Evolutionary conservation across 495 filamentous ascomycete species (phyloP).

Genomic region (Aspergillus indologenus): DNA sequence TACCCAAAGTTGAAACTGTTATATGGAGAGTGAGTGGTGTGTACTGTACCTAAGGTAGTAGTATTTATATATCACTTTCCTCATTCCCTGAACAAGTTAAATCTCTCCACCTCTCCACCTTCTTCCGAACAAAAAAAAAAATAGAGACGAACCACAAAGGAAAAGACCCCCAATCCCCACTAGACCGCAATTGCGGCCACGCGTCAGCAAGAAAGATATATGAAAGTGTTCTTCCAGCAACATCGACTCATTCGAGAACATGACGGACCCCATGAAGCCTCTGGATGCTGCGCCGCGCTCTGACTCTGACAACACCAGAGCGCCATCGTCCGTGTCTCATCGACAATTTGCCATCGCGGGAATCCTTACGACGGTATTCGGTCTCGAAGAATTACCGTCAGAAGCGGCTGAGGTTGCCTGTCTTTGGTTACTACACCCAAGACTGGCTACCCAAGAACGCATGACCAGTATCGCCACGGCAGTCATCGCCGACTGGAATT

Average conservation of each 20-base stretch:
- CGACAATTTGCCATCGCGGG: constrained; percentile 67
- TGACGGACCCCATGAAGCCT: constrained; percentile 39
- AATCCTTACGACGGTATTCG: constrained; percentile 72
- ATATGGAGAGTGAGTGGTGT: too few species aligned
- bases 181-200: neutral
- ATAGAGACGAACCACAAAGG: too few species aligned
- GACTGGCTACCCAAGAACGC: constrained; percentile 61
- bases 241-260: constrained; percentile 14
- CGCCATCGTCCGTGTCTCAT: constrained; percentile 51
- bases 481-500: constrained; percentile 59
- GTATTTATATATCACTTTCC: too few species aligned
- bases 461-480: constrained; percentile 63
- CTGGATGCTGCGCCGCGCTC: constrained; percentile 25
- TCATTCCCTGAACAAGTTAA: too few species aligned
- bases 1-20: too few species aligned
- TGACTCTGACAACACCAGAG: neutral
- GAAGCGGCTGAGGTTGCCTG: constrained; percentile 56
- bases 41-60: too few species aligned
- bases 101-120: too few species aligned
- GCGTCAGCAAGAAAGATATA: neutral
- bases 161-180: too few species aligned
- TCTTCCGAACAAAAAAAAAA: too few species aligned
- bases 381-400: constrained; percentile 65
- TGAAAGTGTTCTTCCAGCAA: neutral
- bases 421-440: constrained; percentile 85